These are phyloP conservation scores for Mortierella sp. DNA, from an alignment of 371 early-diverging fungal genomes.

Conservation along the genomic window DNA sequence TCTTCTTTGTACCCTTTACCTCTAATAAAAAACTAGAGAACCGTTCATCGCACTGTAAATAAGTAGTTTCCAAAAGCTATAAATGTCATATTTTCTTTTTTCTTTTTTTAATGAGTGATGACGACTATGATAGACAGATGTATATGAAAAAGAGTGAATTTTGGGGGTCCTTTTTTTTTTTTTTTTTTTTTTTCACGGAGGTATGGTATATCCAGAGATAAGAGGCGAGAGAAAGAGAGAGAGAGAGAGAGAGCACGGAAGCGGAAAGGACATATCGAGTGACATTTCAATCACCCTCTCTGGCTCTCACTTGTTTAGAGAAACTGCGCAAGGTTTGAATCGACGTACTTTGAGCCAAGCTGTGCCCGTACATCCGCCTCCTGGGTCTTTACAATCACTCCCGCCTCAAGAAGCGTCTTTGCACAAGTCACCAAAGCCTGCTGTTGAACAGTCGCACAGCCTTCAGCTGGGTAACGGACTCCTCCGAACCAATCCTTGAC, in stretches of 20 bases:
- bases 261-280: neutral
- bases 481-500: constrained; percentile 78
- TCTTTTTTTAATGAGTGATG: neutral
- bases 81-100: neutral
- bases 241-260: neutral
- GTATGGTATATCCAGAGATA: neutral
- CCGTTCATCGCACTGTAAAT: too few relatives aligned
- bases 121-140: too few relatives aligned
- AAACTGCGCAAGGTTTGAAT: constrained; percentile 21
- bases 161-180: too few relatives aligned
- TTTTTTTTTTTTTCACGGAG: neutral
- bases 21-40: too few relatives aligned
- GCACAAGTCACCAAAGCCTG: constrained; percentile 63
- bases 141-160: too few relatives aligned
- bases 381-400: constrained; percentile 58
- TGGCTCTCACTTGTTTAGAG: neutral
- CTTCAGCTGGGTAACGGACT: constrained; percentile 67
- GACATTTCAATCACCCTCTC: too few relatives aligned
- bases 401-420: constrained; percentile 65
- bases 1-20: neutral
- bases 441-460: constrained; percentile 58
- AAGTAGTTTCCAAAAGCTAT: neutral
- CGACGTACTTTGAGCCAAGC: constrained; percentile 29
- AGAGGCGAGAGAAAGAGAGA: neutral
- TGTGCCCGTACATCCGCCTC: constrained; percentile 25